Conservation (phyloP, 2,329 filamentous ascomycete species). For the Podosphaera aphanis region DNA sequence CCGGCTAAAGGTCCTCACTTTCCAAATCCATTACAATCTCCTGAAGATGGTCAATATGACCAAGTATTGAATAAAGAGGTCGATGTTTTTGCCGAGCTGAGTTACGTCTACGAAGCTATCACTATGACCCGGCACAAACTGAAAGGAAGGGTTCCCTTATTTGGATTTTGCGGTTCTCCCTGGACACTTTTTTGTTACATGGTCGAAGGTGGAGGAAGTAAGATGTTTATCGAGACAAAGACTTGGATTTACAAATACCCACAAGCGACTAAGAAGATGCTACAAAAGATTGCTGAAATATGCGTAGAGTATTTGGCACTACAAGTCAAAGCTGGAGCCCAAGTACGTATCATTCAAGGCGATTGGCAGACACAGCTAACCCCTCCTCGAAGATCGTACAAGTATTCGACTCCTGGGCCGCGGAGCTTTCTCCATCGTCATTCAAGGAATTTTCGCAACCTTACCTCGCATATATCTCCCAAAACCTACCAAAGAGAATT, state of each 20-base stretch:
- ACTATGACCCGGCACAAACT: constrained; percentile 77
- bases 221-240: constrained; percentile 84
- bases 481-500: constrained; percentile 53
- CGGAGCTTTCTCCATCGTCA: constrained; percentile 62
- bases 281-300: constrained; percentile 80
- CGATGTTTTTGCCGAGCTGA: constrained; percentile 64
- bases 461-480: constrained; percentile 63
- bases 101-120: constrained; percentile 91
- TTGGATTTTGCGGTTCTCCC: constrained; percentile 89
- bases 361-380: constrained; percentile 2
- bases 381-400: constrained; percentile 45
- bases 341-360: constrained; percentile 25
- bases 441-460: constrained; percentile 75
- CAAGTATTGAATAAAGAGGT: constrained; percentile 54
- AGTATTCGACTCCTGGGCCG: constrained; percentile 97
- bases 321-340: constrained; percentile 81
- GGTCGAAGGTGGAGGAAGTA: constrained; percentile 91
- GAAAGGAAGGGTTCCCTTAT: constrained; percentile 67
- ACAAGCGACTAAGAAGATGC: constrained; percentile 51
- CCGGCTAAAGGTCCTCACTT: constrained; percentile 95
- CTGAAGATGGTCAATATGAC: constrained; percentile 62
- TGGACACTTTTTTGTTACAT: constrained; percentile 98
- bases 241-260: constrained; percentile 89
- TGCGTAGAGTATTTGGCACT: constrained; percentile 86
- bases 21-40: constrained; percentile 56